phyloP scores from a whole-genome alignment of 495 filamentous ascomycete genomes.

The Aspergillus campestris region DNA sequence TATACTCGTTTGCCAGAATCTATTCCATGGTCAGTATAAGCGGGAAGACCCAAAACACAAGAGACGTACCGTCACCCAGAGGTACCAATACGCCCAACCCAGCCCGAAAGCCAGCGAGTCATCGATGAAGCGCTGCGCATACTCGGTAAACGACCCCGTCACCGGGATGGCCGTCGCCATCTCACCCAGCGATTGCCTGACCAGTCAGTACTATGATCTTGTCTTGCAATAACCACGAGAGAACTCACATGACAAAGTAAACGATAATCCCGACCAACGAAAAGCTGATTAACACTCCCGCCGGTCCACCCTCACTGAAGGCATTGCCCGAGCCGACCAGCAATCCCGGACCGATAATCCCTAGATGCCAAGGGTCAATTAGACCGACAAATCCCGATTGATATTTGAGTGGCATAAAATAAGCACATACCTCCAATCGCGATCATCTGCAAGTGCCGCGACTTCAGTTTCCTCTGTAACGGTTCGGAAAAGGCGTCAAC shows the following conservation, averaged over 20 bases:
- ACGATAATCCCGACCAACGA: conserved; percentile 53
- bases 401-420: conserved; percentile 25
- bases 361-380: conserved; percentile 6
- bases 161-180: conserved; percentile 49
- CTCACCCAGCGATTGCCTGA: conserved; percentile 47
- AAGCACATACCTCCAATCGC: conserved; percentile 43
- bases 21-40: conserved; percentile 2
- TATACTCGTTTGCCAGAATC: conserved; percentile 45
- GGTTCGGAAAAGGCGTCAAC: conserved; percentile 19
- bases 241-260: conserved; percentile 48
- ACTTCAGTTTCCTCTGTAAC: conserved; percentile 49
- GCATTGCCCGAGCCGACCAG: conserved; percentile 53
- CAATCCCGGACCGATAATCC: conserved; percentile 40
- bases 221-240: not conserved
- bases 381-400: no score
- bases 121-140: conserved; percentile 49
- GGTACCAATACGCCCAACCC: conserved; percentile 52
- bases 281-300: conserved; percentile 56
- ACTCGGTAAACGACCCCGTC: conserved; percentile 47
- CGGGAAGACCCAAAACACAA: not conserved
- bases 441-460: conserved; percentile 63
- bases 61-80: conserved; percentile 40
- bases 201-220: not conserved
- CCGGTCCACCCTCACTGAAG: conserved; percentile 51
- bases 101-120: conserved; percentile 44